These are phyloP conservation scores for Micractinium sp. DNA, from an alignment of 139 green algal species.

Conservation along the genomic window DNA sequence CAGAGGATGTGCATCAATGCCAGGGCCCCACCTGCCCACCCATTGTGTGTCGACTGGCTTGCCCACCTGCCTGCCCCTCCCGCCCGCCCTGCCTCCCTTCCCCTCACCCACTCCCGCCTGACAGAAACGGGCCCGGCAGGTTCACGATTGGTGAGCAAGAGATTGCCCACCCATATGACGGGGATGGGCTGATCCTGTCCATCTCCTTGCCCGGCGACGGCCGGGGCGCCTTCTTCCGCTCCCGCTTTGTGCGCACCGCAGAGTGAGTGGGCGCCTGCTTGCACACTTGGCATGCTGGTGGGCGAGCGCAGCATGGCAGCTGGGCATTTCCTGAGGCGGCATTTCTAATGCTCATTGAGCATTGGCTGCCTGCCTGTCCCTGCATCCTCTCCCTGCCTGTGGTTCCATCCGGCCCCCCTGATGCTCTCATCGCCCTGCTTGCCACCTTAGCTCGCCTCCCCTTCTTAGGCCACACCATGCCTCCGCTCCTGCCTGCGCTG, in stretches of 20 bases:
- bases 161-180: conserved; percentile 62
- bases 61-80: no score
- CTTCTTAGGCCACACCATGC: not conserved
- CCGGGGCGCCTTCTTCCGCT: conserved; percentile 50
- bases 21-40: no score
- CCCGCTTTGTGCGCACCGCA: conserved; percentile 54
- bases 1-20: no score
- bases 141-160: conserved; percentile 32
- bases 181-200: conserved; percentile 53
- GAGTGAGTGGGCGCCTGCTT: conserved; percentile 48
- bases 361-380: no score
- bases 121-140: conserved; percentile 60
- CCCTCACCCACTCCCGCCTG: not conserved
- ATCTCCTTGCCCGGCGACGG: conserved; percentile 34
- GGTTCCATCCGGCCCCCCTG: no score
- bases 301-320: not conserved
- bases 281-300: not conserved
- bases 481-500: no score
- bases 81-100: not conserved
- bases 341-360: no score
- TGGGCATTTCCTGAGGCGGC: no score
- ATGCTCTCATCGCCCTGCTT: not conserved
- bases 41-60: no score
- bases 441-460: not conserved
- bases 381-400: no score